Base-by-base conservation (phyloP, 2,329 filamentous ascomycete genomes). In the Sporothrix euskadiensis region DNA sequence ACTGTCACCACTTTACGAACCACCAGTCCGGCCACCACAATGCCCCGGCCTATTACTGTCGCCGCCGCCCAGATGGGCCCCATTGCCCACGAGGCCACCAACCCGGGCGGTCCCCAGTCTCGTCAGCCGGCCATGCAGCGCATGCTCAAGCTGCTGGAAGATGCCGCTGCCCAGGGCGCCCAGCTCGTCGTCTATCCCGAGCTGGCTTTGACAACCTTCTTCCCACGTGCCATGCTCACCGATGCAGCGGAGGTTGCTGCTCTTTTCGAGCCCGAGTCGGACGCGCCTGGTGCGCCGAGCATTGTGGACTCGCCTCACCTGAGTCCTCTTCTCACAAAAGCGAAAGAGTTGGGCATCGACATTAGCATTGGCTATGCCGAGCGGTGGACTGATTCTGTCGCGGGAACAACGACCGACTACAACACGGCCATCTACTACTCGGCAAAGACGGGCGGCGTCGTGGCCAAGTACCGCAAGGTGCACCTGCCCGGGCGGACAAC, bases 141-240 rank as follows among this genome's bases (percentile, higher is more conserved):
- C 14, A 85, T 88, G 80, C 79, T 87, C 75, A 79, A 79, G 26
- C 83, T 88, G 39, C 83, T 89, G 32, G 79, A 83, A 22, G 78
- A 82, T 59, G 86, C 86, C 14, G 81, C 83, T 0, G 72, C 79
- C 2, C 78, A 84, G 72, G 81, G 82, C 19, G 85, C 85, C 57
- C 81, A 85, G 74, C 78, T 88, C 1, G 83, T 88, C 10, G 83
- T 88, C 41, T 88, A 85, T 75, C 87, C 86, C 0, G 87, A 88
- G 78, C 81, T 83, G n/a, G 84, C 86, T 12, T 82, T 88, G 14
- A 88, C 86, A 0, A 88, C 86, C 0, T 88, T 89, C 81, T 88
- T 88, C 77, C 86, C 87, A 0, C 83, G 85, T 5, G 83, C 86
- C 75, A 79, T 87, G 59, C 83, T 87, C 74, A 78, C 82, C 9